Conservation (phyloP, 495 filamentous ascomycete genomes). For the Hypoxylon trugodes region DNA sequence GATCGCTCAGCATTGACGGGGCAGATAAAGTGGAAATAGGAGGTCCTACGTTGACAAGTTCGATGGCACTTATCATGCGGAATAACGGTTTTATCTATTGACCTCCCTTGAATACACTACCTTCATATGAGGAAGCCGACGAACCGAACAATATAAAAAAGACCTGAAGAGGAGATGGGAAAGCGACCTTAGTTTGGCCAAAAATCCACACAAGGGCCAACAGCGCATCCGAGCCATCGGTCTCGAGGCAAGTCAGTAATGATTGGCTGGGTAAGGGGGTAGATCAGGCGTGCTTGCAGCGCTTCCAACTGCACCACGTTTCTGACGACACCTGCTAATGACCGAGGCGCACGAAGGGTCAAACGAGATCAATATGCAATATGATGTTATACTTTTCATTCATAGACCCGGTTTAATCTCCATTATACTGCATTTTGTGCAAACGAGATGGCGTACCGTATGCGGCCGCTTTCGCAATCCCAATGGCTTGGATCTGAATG, state of each 20-base stretch:
- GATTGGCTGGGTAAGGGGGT: constrained; percentile 38
- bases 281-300: constrained; percentile 46
- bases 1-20: constrained; percentile 37
- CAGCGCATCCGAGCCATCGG: constrained; percentile 34
- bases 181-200: constrained; percentile 7
- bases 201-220: constrained; percentile 36
- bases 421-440: constrained; percentile 18
- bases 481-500: constrained; percentile 21
- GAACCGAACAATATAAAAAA: constrained; percentile 26
- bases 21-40: constrained; percentile 39
- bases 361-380: constrained; percentile 37
- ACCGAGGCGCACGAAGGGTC: constrained; percentile 23
- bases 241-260: constrained; percentile 17
- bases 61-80: constrained; percentile 16
- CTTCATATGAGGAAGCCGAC: constrained; percentile 21
- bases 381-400: constrained; percentile 34
- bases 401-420: constrained; percentile 25
- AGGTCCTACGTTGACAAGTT: constrained; percentile 17
- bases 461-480: constrained; percentile 30
- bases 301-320: constrained; percentile 37
- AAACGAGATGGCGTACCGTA: constrained; percentile 26
- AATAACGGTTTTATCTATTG: constrained; percentile 23
- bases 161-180: constrained; percentile 6
- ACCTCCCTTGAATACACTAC: not conserved
- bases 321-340: constrained; percentile 27